Evolutionary conservation across 228 moss, liverwort and hornwort species (phyloP).

Genomic region (Sphagnum fallax): DNA sequence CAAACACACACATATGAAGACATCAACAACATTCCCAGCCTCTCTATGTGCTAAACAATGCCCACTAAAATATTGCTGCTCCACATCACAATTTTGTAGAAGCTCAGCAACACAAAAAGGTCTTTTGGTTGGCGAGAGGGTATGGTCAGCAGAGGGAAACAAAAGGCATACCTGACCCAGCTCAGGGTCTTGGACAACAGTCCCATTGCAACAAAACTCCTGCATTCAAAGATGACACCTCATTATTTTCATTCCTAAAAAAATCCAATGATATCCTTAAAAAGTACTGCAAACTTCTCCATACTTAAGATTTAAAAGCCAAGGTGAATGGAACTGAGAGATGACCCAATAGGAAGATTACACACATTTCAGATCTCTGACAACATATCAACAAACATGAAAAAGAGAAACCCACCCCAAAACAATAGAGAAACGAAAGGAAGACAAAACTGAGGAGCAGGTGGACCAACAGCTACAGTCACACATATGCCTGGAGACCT

Average conservation of each 20-base stretch:
- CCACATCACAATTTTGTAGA: neutral
- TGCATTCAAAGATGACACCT: conserved; percentile 4
- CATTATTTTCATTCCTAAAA: neutral
- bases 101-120: neutral
- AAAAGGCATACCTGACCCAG: conserved; percentile 53
- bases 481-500: too few relatives aligned
- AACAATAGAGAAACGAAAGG: too few relatives aligned
- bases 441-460: too few relatives aligned
- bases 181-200: conserved; percentile 85
- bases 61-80: neutral
- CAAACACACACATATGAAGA: neutral
- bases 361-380: neutral
- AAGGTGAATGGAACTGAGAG: neutral
- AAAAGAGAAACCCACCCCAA: too few relatives aligned
- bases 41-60: neutral
- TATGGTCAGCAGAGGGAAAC: neutral
- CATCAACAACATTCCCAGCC: neutral
- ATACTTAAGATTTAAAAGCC: neutral
- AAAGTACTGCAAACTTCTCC: neutral
- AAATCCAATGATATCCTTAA: neutral
- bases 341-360: neutral
- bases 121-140: neutral
- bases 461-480: too few relatives aligned
- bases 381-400: neutral
- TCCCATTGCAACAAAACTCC: conserved; percentile 97